These are phyloP conservation scores for Bimuria novae-zelandiae DNA, from an alignment of 2,329 filamentous ascomycete genomes.

Conservation along the genomic window DNA sequence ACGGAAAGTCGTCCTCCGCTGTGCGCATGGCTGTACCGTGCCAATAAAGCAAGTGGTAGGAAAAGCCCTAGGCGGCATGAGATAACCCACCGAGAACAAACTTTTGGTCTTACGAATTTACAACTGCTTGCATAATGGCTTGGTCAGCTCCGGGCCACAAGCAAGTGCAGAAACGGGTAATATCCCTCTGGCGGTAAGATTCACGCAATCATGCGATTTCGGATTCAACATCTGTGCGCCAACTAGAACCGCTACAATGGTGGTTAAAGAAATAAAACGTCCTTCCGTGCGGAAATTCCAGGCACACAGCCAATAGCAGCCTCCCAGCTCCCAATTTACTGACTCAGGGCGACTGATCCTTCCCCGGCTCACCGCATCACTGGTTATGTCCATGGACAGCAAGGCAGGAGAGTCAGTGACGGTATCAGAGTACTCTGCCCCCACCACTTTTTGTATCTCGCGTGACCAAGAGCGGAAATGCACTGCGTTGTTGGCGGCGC, in stretches of 20 bases:
- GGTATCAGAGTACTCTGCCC: background rate
- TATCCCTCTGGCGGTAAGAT: background rate
- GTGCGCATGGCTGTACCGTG: background rate
- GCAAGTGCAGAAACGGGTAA: background rate
- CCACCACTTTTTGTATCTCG: background rate
- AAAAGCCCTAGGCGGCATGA: background rate
- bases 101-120: background rate
- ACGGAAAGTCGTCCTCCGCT: slow-evolving; percentile 1
- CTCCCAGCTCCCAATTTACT: background rate
- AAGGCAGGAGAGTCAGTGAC: background rate
- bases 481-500: background rate
- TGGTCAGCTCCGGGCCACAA: background rate
- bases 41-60: background rate
- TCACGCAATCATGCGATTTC: slow-evolving; percentile 1
- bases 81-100: background rate
- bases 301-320: background rate
- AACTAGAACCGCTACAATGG: slow-evolving; percentile 1
- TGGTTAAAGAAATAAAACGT: no score
- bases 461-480: background rate
- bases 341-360: background rate
- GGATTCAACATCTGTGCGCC: background rate
- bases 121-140: background rate
- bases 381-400: background rate
- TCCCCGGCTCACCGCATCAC: background rate
- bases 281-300: slow-evolving; percentile 1